Conservation (phyloP, 164 flowering plant genomes). For the Kingdonia uniflora region DNA sequence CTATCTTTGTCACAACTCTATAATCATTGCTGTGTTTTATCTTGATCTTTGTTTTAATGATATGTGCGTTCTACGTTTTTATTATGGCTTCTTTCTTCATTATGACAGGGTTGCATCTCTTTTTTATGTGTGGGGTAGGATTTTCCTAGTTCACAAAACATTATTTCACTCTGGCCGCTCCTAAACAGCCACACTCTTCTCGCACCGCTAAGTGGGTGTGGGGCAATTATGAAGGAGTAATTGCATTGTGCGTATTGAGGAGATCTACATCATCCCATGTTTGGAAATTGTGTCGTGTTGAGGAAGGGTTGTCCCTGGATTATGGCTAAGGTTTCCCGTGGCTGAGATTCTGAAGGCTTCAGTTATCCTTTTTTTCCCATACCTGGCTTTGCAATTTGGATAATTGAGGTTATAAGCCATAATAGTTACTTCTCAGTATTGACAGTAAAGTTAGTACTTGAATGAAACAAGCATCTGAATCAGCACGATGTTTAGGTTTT, state of each 20-base stretch:
- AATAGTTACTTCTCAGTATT: constrained; percentile 9
- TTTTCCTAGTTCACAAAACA: constrained; percentile 29
- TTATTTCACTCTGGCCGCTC: constrained; percentile 94
- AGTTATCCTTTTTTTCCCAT: too few relatives aligned
- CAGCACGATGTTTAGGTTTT: constrained; percentile 6
- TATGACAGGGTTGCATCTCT: constrained; percentile 32
- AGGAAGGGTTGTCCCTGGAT: constrained; percentile 68
- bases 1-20: too few relatives aligned
- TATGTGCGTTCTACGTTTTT: too few relatives aligned
- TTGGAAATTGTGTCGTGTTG: constrained; percentile 87
- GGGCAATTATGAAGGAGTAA: constrained; percentile 45
- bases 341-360: constrained; percentile 13
- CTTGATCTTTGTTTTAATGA: too few relatives aligned
- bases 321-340: constrained; percentile 60
- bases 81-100: constrained; percentile 1
- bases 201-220: constrained; percentile 95
- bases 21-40: too few relatives aligned
- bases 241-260: constrained; percentile 43
- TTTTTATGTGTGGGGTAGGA: constrained; percentile 26
- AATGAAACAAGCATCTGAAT: constrained; percentile 20
- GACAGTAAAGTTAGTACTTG: constrained; percentile 13
- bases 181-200: constrained; percentile 42
- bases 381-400: too few relatives aligned
- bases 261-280: constrained; percentile 72
- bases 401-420: neutral